Evolutionary conservation across 2,329 filamentous ascomycete species (phyloP), one percentile per base, ranked within the genome.

Genomic region (Cladosporium sp.): DNA sequence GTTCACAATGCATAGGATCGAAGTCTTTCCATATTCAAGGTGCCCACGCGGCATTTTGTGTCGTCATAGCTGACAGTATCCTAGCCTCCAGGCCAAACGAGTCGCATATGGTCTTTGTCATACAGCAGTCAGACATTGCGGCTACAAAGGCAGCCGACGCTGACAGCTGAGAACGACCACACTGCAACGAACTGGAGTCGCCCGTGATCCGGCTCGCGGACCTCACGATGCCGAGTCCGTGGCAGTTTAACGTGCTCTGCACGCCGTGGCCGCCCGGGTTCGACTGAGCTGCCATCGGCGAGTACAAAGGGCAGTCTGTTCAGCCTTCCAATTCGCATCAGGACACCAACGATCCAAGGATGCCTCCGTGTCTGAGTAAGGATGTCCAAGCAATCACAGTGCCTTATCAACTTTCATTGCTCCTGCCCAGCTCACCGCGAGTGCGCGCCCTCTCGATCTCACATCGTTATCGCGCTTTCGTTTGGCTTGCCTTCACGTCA

Each of bases 91-190:
- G 34, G 25, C 28, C 9, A 19, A 19, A 20, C 10, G 12, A 32
- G 28, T 19, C 25, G 50, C 37, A 42, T 28, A 34, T 24, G 24
- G 36, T 40, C 50, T 53, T 53, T 53, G 36, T 53, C 24, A 53
- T 53, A 25, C 8, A 22, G 19, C 20, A 32, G 50, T 53, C 24
- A 53, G 50, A 53, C 37, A 25, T 42, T 22, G 22, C 24, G 22
- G 42, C 42, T 45, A 28, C 22, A 15, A 45, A 45, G 22, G 24
- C 42, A 45, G 22, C 42, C n/a, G 48, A 15, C 34, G 34, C 34
- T 35, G 35, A 35, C 35, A 39, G 48, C 35, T 37, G 17, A 40
- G 34, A 25, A n/a, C 42, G n/a, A 24, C 20, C 34, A 19, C 34
- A 50, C 20, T n/a, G 12, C 13, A 17, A 10, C 15, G 22, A 10